Percentiles rank a stretch among this genome's conserved stretches.
Evolutionary conservation across 2,329 filamentous ascomycete genomes (phyloP).

Genomic region (Ophiostoma angusticollis): DNA sequence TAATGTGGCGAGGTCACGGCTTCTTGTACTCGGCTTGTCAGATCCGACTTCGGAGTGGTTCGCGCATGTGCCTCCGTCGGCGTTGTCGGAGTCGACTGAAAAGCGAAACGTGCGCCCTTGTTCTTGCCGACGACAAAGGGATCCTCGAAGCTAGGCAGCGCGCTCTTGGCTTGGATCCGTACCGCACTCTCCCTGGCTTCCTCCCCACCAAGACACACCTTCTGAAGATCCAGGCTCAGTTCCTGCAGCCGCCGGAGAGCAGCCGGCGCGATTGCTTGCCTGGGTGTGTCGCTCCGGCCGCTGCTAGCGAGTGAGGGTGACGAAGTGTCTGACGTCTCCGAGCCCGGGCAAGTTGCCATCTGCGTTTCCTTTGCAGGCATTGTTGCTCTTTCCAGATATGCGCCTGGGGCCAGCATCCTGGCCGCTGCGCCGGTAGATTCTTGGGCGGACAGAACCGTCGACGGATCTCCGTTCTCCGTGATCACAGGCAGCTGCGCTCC

Average conservation of each 20-base stretch:
- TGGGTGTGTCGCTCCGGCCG: constrained; percentile 6
- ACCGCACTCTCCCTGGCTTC: background rate
- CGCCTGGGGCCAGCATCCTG: background rate
- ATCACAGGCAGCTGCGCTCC: constrained; percentile 6
- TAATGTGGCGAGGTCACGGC: constrained; percentile 17
- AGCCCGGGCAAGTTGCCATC: background rate
- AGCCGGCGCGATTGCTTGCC: background rate
- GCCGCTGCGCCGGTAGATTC: background rate
- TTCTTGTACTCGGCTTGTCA: background rate
- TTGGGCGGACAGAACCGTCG: background rate
- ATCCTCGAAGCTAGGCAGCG: background rate
- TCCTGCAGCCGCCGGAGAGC: constrained; percentile 10
- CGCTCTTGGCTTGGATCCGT: background rate
- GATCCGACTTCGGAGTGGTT: background rate
- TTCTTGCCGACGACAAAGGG: constrained; percentile 8
- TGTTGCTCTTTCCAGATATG: background rate
- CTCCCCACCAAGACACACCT: constrained; percentile 1
- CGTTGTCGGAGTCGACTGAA: constrained; percentile 9
- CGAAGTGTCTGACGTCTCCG: background rate
- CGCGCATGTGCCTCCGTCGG: background rate
- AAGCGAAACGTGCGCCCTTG: constrained; percentile 4
- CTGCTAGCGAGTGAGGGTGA: constrained; percentile 14
- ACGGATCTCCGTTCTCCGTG: background rate
- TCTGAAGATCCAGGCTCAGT: constrained; percentile 9
- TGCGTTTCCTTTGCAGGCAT: too few relatives aligned